Conservation (phyloP, 495 filamentous ascomycete genomes). For the Choiromyces venosus region DNA sequence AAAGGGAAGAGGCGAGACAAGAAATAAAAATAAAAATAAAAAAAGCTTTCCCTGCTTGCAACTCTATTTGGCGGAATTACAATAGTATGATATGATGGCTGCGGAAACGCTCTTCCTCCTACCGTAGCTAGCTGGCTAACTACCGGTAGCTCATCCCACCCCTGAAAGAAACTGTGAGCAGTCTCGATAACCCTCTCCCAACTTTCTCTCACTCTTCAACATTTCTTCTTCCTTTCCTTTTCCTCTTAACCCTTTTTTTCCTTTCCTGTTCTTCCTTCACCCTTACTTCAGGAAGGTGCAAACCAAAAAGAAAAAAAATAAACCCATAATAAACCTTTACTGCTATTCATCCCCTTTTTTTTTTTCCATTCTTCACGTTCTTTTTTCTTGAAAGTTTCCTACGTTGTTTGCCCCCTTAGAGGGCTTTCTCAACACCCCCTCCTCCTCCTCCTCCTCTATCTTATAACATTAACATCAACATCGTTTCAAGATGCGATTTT, state of each 20-base stretch:
- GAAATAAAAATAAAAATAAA: not conserved
- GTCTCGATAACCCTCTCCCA: not conserved
- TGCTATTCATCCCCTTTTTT: not conserved
- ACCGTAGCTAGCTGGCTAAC: not conserved
- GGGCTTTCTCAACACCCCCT: not conserved
- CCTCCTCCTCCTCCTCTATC: too few relatives aligned
- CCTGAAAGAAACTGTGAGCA: not conserved
- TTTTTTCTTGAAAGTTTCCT: not conserved
- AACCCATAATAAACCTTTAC: not conserved
- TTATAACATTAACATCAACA: too few relatives aligned
- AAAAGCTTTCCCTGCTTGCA: not conserved
- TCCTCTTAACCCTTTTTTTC: not conserved
- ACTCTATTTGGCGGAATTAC: not conserved
- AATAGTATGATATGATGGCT: too few relatives aligned
- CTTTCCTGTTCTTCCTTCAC: not conserved
- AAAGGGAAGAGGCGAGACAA: too few relatives aligned
- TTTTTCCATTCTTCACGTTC: not conserved
- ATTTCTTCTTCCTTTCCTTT: not conserved
- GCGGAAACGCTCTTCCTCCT: not conserved
- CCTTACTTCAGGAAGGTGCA: not conserved
- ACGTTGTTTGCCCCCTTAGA: not conserved
- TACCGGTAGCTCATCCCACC: not conserved
- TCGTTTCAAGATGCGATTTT: constrained; percentile 31
- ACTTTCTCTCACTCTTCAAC: not conserved
- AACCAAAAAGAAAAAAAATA: too few relatives aligned